phyloP scores from a whole-genome alignment of 2,329 filamentous ascomycete species.

The Hypoxylon sp. region DNA sequence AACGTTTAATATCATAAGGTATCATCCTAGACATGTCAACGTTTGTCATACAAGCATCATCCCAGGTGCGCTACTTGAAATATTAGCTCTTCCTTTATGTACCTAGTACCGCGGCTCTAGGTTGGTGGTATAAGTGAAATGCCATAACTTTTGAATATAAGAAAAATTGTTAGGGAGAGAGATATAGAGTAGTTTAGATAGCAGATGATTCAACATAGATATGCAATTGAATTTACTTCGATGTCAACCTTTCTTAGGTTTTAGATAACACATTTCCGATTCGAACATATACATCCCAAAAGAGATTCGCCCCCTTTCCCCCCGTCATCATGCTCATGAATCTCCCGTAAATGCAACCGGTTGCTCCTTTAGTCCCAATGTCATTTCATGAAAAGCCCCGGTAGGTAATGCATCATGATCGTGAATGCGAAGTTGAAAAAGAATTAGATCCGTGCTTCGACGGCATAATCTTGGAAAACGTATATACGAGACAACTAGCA shows the following conservation, averaged over 20 bases:
- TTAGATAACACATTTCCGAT: slow-evolving; percentile 16
- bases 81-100: neutral
- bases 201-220: slow-evolving; percentile 14
- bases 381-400: slow-evolving; percentile 40
- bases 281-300: slow-evolving; percentile 43
- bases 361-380: slow-evolving; percentile 42
- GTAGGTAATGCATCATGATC: slow-evolving; percentile 49
- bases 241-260: slow-evolving; percentile 16
- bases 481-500: slow-evolving; percentile 44
- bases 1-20: slow-evolving; percentile 1
- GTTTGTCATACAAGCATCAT: slow-evolving; percentile 31
- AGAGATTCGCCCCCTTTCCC: slow-evolving; percentile 21
- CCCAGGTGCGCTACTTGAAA: slow-evolving; percentile 4
- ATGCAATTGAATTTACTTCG: slow-evolving; percentile 29
- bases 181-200: neutral
- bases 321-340: slow-evolving; percentile 49
- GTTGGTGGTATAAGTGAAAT: slow-evolving; percentile 11
- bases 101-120: neutral
- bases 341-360: slow-evolving; percentile 48
- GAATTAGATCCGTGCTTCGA: slow-evolving; percentile 30
- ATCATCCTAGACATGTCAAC: slow-evolving; percentile 13
- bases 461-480: slow-evolving; percentile 22
- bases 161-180: neutral
- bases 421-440: slow-evolving; percentile 43
- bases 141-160: slow-evolving; percentile 14